A percentile compares a stretch with the other conserved stretches of the same genome.
Evolutionary conservation across 2,329 filamentous ascomycete genomes (phyloP).

Genomic region (Exophiala sp.): DNA sequence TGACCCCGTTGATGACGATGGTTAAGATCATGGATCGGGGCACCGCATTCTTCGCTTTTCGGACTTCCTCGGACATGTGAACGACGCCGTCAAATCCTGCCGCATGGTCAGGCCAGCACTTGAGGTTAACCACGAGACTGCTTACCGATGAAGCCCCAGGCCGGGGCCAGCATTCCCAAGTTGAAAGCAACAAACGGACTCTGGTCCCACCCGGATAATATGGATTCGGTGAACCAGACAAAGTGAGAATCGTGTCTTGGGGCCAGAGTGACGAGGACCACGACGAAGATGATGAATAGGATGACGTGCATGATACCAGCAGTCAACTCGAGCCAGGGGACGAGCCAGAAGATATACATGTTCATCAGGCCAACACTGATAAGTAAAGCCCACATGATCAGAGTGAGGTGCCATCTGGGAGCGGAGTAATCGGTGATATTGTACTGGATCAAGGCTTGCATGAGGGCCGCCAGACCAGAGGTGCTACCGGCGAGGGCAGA

Average conservation of each 20-base stretch:
- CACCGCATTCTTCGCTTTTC: constrained; percentile 42
- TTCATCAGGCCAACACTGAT: constrained; percentile 30
- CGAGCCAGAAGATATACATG: constrained; percentile 35
- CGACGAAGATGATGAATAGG: constrained; percentile 36
- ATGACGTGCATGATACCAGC: constrained; percentile 35
- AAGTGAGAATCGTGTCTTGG: constrained; percentile 33
- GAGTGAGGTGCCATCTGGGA: constrained; percentile 37
- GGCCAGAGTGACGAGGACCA: constrained; percentile 33
- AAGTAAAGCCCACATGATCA: constrained; percentile 38
- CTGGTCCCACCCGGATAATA: constrained; percentile 33
- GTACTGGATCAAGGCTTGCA: constrained; percentile 33
- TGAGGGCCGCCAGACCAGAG: constrained; percentile 34
- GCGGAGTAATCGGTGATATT: constrained; percentile 34
- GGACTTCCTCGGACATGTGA: constrained; percentile 44
- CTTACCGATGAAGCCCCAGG: constrained; percentile 34
- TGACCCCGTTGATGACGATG: constrained; percentile 39
- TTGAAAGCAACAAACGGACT: constrained; percentile 35
- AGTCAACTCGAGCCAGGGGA: constrained; percentile 38
- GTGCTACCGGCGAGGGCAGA: constrained; percentile 32
- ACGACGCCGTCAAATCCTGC: constrained; percentile 45
- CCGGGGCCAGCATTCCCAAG: constrained; percentile 35
- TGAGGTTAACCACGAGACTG: background rate
- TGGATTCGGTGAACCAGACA: constrained; percentile 31
- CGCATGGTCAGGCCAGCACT: background rate
- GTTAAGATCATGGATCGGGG: constrained; percentile 44